These are phyloP conservation scores for Alloascoidea africana DNA, from an alignment of 805 yeast species.

Conservation along the genomic window DNA sequence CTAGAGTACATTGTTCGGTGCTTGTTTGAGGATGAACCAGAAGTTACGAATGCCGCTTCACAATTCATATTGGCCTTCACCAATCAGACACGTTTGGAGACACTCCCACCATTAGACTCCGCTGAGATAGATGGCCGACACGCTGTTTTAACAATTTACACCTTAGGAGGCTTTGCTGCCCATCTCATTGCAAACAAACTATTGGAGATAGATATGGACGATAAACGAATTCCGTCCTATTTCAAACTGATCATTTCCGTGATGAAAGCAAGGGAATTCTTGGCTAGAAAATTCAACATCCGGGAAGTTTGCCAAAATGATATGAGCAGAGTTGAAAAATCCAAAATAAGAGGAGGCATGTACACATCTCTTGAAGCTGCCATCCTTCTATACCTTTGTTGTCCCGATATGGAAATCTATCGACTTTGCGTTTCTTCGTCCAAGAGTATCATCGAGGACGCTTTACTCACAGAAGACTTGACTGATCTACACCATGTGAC, in stretches of 20 bases:
- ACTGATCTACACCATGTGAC: constrained; percentile 6
- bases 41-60: neutral
- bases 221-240: constrained; percentile 12
- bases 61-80: neutral
- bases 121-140: too few species aligned
- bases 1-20: too few species aligned
- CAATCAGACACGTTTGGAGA: neutral
- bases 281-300: constrained; percentile 15
- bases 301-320: constrained; percentile 13
- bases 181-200: constrained; percentile 5
- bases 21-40: neutral
- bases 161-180: neutral
- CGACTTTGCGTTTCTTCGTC: constrained; percentile 28
- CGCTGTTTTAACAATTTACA: too few species aligned
- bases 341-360: constrained; percentile 16
- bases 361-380: constrained; percentile 33
- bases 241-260: constrained; percentile 24
- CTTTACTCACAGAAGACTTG: constrained; percentile 11
- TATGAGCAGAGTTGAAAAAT: constrained; percentile 12
- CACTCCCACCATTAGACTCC: too few species aligned
- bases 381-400: constrained; percentile 32
- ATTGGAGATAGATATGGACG: constrained; percentile 2
- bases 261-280: constrained; percentile 20
- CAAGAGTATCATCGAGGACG: constrained; percentile 13
- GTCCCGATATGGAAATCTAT: constrained; percentile 35